Percentiles rank a stretch among this genome's conserved stretches.
These are phyloP conservation scores for Anethum foeniculum DNA, from an alignment of 140 eudicot genomes.

Conservation along the genomic window DNA sequence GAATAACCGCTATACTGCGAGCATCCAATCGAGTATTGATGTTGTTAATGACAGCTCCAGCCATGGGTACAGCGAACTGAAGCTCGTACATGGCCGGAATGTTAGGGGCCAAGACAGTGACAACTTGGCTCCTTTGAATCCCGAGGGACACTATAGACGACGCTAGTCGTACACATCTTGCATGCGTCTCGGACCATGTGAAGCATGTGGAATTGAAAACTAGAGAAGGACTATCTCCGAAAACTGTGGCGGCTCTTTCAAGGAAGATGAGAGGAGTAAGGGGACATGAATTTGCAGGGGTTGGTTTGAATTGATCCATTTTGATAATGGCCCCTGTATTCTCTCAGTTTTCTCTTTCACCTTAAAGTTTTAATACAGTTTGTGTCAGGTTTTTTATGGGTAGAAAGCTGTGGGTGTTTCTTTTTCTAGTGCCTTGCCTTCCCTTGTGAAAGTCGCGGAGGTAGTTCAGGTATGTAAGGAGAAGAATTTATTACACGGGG, in stretches of 20 bases:
- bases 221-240: constrained; percentile 3
- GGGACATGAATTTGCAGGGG: constrained; percentile 13
- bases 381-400: background rate
- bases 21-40: constrained; percentile 24
- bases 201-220: background rate
- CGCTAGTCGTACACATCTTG: constrained; percentile 7
- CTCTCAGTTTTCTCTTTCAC: background rate
- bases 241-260: constrained; percentile 12
- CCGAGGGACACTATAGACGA: constrained; percentile 8
- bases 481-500: background rate
- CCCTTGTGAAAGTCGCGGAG: background rate
- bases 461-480: background rate
- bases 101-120: constrained; percentile 16
- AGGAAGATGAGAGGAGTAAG: constrained; percentile 10
- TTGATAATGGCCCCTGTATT: background rate
- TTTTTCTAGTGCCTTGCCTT: background rate
- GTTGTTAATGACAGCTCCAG: constrained; percentile 20
- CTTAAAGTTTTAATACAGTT: background rate
- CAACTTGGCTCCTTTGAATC: constrained; percentile 13
- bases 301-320: constrained; percentile 9
- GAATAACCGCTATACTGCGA: constrained; percentile 11
- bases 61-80: constrained; percentile 27
- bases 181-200: constrained; percentile 16
- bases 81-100: constrained; percentile 18
- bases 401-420: background rate